Base-by-base conservation (phyloP, 768 basidiomycete genomes). In the Leucosporidium yakuticum region DNA sequence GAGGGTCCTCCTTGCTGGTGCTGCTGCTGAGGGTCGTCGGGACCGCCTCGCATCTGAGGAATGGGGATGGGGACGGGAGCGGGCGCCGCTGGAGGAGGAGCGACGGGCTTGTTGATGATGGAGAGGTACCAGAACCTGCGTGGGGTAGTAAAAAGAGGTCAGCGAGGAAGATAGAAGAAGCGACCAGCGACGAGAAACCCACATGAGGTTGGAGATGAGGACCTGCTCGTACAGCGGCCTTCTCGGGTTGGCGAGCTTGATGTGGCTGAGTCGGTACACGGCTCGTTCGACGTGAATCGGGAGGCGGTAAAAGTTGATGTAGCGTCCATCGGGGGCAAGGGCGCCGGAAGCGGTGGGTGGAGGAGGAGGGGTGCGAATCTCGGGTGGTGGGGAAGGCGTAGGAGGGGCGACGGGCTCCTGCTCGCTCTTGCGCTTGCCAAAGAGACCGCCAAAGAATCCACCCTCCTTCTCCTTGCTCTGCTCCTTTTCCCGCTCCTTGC, bases 251-350 rank as follows among this genome's bases (percentile, higher is more conserved):
- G 96, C 96, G 55, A 99, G 83, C 79, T 99, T 99, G 83, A 99
- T 99, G 77, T 99, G 96, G 77, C 91, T 94, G 60, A 99, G 82
- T 68, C 96, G 84, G 80, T 99, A 99, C 57, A 99, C 94, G 4
- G 96, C 96, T 44, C 96, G 86, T 78, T 99, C 96, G 70, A 99
- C 96, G 76, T 99, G 96, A 68, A 99, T 97, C 14, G 96, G 96
- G 77, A 98, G 94, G 72, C 96, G 86, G 76, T 77, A 53, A 72
- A 75, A 62, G 75, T 79, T 55, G 77, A 79, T 57, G 77, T 76
- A 79, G 25, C 55, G 48, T 5, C 76, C 77, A 32, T 74, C 69
- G 65, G 78, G 76, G 21, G 77, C 76, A 12, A 77, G 71, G 23
- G 77, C 70, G 31, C 78, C 80, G 5, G 78, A 67, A 14, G 76